Conservation (phyloP, 208 protist species). For the Sergeia podlipaevii region DNA sequence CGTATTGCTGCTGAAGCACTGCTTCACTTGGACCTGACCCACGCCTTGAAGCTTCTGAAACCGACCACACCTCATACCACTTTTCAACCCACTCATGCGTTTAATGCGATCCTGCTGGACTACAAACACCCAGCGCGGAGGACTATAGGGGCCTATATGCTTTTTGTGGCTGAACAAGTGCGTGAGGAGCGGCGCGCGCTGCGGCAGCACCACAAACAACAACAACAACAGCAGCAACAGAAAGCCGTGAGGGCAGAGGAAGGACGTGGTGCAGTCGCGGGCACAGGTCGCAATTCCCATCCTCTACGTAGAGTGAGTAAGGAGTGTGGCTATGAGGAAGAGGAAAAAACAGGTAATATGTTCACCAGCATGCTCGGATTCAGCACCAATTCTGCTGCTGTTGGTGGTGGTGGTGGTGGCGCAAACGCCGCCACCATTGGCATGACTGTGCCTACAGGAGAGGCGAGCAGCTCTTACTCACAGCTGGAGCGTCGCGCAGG, state of each 20-base stretch:
- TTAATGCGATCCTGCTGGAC: constrained; percentile 36
- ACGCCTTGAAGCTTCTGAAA: constrained; percentile 43
- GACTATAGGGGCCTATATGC: constrained; percentile 19
- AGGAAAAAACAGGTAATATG: too few relatives aligned
- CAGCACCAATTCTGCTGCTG: too few relatives aligned
- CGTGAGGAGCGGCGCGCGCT: neutral
- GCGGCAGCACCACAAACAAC: neutral
- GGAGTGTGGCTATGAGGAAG: too few relatives aligned
- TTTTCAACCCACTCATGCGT: constrained; percentile 29
- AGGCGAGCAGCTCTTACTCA: too few relatives aligned
- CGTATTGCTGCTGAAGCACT: constrained; percentile 57
- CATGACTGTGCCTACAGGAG: too few relatives aligned
- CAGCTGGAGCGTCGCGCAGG: too few relatives aligned
- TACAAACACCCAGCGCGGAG: constrained; percentile 31
- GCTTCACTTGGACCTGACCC: constrained; percentile 52
- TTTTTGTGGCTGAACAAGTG: constrained; percentile 17
- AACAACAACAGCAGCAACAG: neutral
- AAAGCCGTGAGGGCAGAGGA: neutral
- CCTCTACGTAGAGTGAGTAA: too few relatives aligned
- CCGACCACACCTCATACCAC: constrained; percentile 35
- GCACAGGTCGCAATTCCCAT: too few relatives aligned
- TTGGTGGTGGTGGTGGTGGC: too few relatives aligned
- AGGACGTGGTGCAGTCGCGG: too few relatives aligned
- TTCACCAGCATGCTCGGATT: too few relatives aligned
- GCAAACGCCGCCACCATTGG: too few relatives aligned